phyloP scores from a whole-genome alignment of 2,329 filamentous ascomycete genomes.

The Albifimbria verrucaria region DNA sequence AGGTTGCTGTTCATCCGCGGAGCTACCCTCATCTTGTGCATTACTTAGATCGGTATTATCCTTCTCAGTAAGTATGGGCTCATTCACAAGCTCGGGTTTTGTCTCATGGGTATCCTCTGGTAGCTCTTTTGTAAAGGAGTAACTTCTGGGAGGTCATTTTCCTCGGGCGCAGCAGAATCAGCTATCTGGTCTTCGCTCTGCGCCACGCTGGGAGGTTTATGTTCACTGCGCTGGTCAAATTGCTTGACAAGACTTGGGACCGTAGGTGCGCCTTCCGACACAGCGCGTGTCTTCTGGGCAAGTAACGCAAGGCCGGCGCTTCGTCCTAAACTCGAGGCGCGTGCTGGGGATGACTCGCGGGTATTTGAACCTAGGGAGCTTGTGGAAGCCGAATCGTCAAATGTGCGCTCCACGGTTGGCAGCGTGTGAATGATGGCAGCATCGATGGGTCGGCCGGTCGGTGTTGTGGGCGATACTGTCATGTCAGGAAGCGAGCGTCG shows the following conservation, averaged over 20 bases:
- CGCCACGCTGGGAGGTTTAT: too few relatives aligned
- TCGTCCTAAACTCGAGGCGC: not conserved
- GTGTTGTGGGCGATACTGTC: not conserved
- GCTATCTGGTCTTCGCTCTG: too few relatives aligned
- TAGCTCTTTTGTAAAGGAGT: too few relatives aligned
- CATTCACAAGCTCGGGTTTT: too few relatives aligned
- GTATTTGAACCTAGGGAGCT: not conserved
- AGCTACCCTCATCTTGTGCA: too few relatives aligned
- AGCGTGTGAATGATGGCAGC: not conserved
- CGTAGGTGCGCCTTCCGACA: not conserved
- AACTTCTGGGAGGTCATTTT: too few relatives aligned
- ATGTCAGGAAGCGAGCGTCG: conserved; percentile 11
- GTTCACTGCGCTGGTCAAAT: not conserved
- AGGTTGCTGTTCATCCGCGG: too few relatives aligned
- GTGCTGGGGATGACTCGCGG: not conserved
- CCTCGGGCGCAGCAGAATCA: too few relatives aligned
- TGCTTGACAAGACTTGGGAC: not conserved
- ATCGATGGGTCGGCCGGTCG: conserved; percentile 5
- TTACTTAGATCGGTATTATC: too few relatives aligned
- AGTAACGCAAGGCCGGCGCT: not conserved
- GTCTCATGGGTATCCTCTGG: too few relatives aligned
- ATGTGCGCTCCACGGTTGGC: not conserved
- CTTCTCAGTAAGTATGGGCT: too few relatives aligned
- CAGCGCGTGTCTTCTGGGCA: not conserved
- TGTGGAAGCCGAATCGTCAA: not conserved